Base-by-base conservation (phyloP, 306 rosid species). In the Cyamopsis tetragonoloba region DNA sequence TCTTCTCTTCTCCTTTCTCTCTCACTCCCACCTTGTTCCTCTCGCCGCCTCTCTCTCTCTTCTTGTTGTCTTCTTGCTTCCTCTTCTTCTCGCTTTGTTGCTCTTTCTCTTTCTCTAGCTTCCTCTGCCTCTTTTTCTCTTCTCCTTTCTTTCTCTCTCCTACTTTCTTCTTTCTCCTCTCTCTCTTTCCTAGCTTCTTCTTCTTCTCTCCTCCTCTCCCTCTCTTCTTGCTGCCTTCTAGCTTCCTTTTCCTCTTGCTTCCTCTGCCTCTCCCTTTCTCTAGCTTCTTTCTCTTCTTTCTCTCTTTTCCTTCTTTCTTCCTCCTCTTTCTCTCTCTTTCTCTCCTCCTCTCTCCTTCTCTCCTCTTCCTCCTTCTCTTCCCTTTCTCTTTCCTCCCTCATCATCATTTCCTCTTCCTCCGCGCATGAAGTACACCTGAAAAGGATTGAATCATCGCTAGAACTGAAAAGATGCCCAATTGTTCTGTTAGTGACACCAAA, bases 351-450 rank as follows among this genome's bases (percentile, higher is more conserved):
- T 2, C 3, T 10, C 6, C 9, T 24, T 2, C 31, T 24, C 73
- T 74, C 79, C 38, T 77, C 80, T 72, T 85, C 90, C 24, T 77
- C 77, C 53, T 78, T 61, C 24, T 41, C 66, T 20, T 77, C 47
- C 75, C 13, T 66, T 66, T 76, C 81, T 0, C 23, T 18, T 19
- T 86, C 91, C 44, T 88, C 88, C 69, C 51, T 28, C 95, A 86
- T 86, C 1, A 67, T 38, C 77, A 61, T 82, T 42, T 79, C 84
- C 80, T 88, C 96, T 57, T 93, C 95, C 78, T 88, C 97, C 0
- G 97, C 97, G 18, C 99, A 93, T 6, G 95, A 86, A 49, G 34
- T 17, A 62, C 99, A 93, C 51, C 68, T 84, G 41, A 90, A 71
- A 38, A 93, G 72, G 53, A 86, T 42, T 1, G 97, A 86, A 0